Evolutionary conservation across 352 stramenopile genomes (phyloP), one percentile per base, ranked within the genome.

Genomic region (Phytophthora foliorum): DNA sequence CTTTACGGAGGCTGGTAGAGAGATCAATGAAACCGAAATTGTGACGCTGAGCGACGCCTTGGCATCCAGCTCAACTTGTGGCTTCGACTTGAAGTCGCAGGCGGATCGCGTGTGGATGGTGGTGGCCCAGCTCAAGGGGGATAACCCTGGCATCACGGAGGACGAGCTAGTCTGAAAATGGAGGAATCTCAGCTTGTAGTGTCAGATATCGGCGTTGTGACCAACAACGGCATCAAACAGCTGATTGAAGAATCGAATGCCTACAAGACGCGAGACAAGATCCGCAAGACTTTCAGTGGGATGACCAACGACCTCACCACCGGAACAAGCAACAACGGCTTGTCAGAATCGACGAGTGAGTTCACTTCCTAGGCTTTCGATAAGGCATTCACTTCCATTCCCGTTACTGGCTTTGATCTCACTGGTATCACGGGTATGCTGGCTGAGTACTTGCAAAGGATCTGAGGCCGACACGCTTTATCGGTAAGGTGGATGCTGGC

Each of bases 221-320:
- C 79, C 0, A 72, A 77, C 24, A 77, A 75, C 46, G 90, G 84
- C 46, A 76, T 84, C 46, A 54, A 66, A 5, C 71, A 81, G 57
- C 59, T 80, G 25, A 74, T 72, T 29, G 36, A 36, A 2, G 77
- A 75, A 36, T 78, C 66, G 17, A 63, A 67, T 0, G 74, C 69
- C 1, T 84, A 77, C 62, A 48, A 60, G 6, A 82, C 67, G 32
- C 80, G 84, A 14, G 81, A 88, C 34, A 72, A 75, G 38, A 86
- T 89, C 52, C 74, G 80, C 57, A 85, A 76, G 58, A 78, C 80
- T 10, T 61, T 88, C 17, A 75, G 81, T 38, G 72, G 72, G 39
- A 83, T 91, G 52, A 63, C 89, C 9, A 80, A 91, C 45, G 65
- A 82, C 13, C 62, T 91, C 27, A 73, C 86, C 36, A 78, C 69